Conservation (phyloP, 805 yeast genomes). For the Pichia rugopelliculosa region DNA sequence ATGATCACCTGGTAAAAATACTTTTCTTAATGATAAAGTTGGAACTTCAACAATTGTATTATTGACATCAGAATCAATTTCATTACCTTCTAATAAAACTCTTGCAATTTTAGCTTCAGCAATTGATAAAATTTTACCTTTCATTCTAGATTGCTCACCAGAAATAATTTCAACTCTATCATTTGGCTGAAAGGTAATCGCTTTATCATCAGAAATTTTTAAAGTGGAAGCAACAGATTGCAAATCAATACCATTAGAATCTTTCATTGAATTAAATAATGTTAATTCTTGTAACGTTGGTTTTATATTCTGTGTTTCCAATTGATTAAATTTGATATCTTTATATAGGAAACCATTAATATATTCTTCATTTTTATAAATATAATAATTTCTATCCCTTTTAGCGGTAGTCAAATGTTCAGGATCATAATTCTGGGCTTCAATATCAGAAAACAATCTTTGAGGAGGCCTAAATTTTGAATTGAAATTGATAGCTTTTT, state of each 20-base stretch:
- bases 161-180: slow-evolving; percentile 86
- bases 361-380: slow-evolving; percentile 84
- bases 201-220: slow-evolving; percentile 50
- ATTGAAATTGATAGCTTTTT: slow-evolving; percentile 40
- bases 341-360: slow-evolving; percentile 81
- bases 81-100: slow-evolving; percentile 40
- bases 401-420: slow-evolving; percentile 58
- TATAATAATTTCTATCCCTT: slow-evolving; percentile 50
- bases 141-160: slow-evolving; percentile 90
- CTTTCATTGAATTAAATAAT: slow-evolving; percentile 46
- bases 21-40: slow-evolving; percentile 70
- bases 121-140: slow-evolving; percentile 69
- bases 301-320: slow-evolving; percentile 71
- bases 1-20: slow-evolving; percentile 88
- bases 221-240: slow-evolving; percentile 82
- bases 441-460: slow-evolving; percentile 78
- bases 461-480: slow-evolving; percentile 75
- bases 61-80: slow-evolving; percentile 47
- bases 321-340: slow-evolving; percentile 74
- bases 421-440: slow-evolving; percentile 80
- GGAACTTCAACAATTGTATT: slow-evolving; percentile 72
- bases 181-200: slow-evolving; percentile 76
- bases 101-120: slow-evolving; percentile 49
- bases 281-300: slow-evolving; percentile 89
- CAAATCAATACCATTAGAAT: slow-evolving; percentile 74